Evolutionary conservation across 306 rosid genomes (phyloP).

Genomic region (Adenanthera pavonina): DNA sequence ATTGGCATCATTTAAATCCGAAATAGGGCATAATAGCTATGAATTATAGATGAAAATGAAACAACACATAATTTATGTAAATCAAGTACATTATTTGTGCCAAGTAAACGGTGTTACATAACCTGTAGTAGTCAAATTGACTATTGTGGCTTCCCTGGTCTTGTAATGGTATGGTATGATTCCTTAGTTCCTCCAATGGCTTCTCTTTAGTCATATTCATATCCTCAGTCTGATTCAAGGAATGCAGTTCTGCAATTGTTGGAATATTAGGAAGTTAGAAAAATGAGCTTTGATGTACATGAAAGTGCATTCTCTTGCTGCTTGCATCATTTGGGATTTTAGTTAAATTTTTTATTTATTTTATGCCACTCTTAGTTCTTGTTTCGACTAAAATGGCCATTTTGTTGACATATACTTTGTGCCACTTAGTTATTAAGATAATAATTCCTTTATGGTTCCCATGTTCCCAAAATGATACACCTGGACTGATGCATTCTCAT

Average conservation of each 20-base stretch:
- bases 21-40: neutral
- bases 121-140: neutral
- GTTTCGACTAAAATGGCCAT: neutral
- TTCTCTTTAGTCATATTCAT: conserved; percentile 1
- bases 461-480: neutral
- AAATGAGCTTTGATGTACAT: neutral
- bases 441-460: neutral
- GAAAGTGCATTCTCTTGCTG: neutral
- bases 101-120: neutral
- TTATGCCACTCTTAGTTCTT: neutral
- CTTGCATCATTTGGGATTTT: neutral
- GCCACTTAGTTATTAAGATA: too few relatives aligned
- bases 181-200: neutral
- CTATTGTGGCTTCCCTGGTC: conserved; percentile 3
- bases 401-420: neutral
- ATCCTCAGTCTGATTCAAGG: neutral
- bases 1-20: neutral
- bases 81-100: neutral
- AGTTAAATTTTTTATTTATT: neutral
- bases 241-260: neutral
- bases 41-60: neutral
- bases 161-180: neutral
- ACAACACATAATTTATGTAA: neutral
- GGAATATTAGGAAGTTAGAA: neutral
- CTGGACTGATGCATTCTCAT: neutral